Evolutionary conservation across 2,329 filamentous ascomycete genomes (phyloP), one percentile per base, ranked within the genome.

Genomic region (Scytalidium lignicola): DNA sequence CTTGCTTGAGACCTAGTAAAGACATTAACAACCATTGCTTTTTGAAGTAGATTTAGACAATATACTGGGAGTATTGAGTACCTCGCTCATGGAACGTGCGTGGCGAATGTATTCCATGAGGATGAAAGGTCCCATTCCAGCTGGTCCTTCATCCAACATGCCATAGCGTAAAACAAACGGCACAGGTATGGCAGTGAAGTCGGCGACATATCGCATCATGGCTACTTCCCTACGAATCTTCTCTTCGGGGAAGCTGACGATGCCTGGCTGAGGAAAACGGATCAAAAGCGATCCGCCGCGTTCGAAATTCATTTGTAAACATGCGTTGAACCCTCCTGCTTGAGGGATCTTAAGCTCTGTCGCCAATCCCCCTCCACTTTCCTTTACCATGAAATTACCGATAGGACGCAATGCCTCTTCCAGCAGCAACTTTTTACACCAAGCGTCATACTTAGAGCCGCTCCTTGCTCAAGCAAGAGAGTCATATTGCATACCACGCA

Each of bases 21-120:
- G 10, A 6, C 5, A 26, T 26, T 26, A 26, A 26, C 23, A 26
- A 26, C 23, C 23, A 10, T 26, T 26, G 6, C 10, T 26, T 26
- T 26, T 26, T 10, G 10, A 26, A 26, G 23, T 26, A 10, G 10
- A 26, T 5, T 10, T 26, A 10, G 10, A 10, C 10, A 26, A 26
- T 10, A 26, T 26, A 26, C 52, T 10, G 7, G 64, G 64, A 29
- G 60, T 60, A 23, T 59, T 59, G 12, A 70, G 58, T 10, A 41
- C 8, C 48, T 57, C 47, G 15, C 51, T 47, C 22, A 64, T 50
- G 46, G 54, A 51, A 29, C 50, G 55, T 13, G 52, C 52, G 47
- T 61, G 56, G 9, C 54, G 55, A 29, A 63, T 53, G 17, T 61
- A 67, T 18, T 62, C 58, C 63, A 67, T 66, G 26, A 67, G 60